These are phyloP conservation scores for Chrysoporthe puriensis DNA, from an alignment of 2,329 filamentous ascomycete genomes.

Conservation along the genomic window DNA sequence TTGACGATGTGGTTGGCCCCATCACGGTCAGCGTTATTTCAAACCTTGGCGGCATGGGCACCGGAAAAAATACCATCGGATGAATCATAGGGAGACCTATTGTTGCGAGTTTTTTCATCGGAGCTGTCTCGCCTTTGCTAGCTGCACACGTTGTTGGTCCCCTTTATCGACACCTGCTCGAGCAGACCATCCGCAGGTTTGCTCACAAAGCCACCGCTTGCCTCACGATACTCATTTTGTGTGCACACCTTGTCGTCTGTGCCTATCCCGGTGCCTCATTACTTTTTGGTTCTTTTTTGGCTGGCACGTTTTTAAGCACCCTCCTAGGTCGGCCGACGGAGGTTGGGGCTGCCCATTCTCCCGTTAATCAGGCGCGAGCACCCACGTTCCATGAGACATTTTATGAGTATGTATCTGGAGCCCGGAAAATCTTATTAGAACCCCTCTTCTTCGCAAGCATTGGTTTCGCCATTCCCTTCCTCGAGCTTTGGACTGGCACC, in stretches of 20 bases:
- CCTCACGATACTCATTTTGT: slow-evolving; percentile 40
- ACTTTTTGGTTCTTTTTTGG: slow-evolving; percentile 45
- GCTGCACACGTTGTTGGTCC: slow-evolving; percentile 45
- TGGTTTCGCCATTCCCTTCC: slow-evolving; percentile 64
- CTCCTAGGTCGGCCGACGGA: slow-evolving; percentile 42
- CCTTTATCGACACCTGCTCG: slow-evolving; percentile 39
- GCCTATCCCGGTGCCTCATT: slow-evolving; percentile 43
- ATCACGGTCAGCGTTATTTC: slow-evolving; percentile 43
- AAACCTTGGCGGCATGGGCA: slow-evolving; percentile 32
- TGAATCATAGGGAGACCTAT: slow-evolving; percentile 44
- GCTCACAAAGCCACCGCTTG: slow-evolving; percentile 36
- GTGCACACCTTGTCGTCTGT: slow-evolving; percentile 37
- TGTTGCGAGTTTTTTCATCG: slow-evolving; percentile 42
- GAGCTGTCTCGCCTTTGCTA: slow-evolving; percentile 39
- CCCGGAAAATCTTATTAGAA: slow-evolving; percentile 50
- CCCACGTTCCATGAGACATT: slow-evolving; percentile 45
- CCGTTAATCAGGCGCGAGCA: slow-evolving; percentile 41
- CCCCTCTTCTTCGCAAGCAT: slow-evolving; percentile 64
- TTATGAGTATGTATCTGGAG: slow-evolving; percentile 41
- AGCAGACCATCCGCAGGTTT: slow-evolving; percentile 39
- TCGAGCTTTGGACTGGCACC: slow-evolving; percentile 53
- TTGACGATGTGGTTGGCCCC: slow-evolving; percentile 50
- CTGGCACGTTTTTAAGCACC: slow-evolving; percentile 43
- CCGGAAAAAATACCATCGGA: slow-evolving; percentile 36
- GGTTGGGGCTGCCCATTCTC: slow-evolving; percentile 32